Conservation (phyloP, 805 yeast species). For the Saccharomycopsis synnaedendra region DNA sequence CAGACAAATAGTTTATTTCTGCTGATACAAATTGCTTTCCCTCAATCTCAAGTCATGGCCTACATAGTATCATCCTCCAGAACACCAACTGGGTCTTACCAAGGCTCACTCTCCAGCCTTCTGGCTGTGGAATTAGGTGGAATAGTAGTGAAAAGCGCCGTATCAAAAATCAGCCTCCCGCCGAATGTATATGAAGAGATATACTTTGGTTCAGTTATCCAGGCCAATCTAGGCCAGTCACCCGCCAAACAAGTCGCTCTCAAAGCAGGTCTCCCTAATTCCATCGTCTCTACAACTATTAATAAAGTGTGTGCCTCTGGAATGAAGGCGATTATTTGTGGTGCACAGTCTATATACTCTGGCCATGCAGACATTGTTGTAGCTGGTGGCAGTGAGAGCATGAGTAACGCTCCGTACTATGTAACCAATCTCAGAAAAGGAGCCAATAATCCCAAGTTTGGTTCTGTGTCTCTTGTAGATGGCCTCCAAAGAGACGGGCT, state of each 20-base stretch:
- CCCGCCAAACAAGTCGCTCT: constrained; percentile 97
- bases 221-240: constrained; percentile 91
- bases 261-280: constrained; percentile 77
- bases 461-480: constrained; percentile 68
- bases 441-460: constrained; percentile 47
- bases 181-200: constrained; percentile 77
- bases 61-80: constrained; percentile 86
- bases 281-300: constrained; percentile 77
- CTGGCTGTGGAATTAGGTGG: constrained; percentile 80
- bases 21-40: too few species aligned
- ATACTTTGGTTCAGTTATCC: constrained; percentile 83
- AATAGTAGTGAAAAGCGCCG: constrained; percentile 80
- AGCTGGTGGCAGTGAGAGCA: constrained; percentile 96
- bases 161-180: constrained; percentile 63
- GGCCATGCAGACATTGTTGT: constrained; percentile 89
- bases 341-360: constrained; percentile 77
- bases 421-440: constrained; percentile 36
- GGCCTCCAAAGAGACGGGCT: constrained; percentile 90
- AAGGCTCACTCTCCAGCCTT: constrained; percentile 68
- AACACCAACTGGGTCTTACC: constrained; percentile 97
- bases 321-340: constrained; percentile 80
- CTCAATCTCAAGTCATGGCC: constrained; percentile 27
- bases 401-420: constrained; percentile 94
- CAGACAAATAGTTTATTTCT: too few species aligned
- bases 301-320: constrained; percentile 98